These are phyloP conservation scores for Vaccinium myrtillus DNA, from an alignment of 148 eudicot species.

Conservation along the genomic window DNA sequence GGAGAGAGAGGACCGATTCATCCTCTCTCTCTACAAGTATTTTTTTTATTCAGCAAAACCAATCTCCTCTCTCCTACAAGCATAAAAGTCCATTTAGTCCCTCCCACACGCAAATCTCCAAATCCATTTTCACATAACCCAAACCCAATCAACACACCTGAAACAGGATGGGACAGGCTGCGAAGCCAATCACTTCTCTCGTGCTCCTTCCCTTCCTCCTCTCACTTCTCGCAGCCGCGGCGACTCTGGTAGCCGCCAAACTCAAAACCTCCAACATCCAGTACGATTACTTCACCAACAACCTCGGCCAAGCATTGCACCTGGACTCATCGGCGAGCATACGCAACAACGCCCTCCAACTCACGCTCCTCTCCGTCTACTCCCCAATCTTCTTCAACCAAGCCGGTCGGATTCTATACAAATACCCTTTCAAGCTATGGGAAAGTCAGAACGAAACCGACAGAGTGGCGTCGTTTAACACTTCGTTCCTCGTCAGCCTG, in stretches of 20 bases:
- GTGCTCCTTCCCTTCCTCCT: neutral
- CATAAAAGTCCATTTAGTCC: too few relatives aligned
- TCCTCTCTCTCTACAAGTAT: too few relatives aligned
- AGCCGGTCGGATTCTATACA: constrained; percentile 43
- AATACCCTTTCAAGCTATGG: constrained; percentile 30
- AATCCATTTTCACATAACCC: neutral
- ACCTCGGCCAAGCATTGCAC: too few relatives aligned
- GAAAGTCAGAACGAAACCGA: neutral
- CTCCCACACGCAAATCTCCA: neutral
- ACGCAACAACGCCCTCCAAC: constrained; percentile 10
- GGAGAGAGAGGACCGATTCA: too few relatives aligned
- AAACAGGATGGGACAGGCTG: neutral
- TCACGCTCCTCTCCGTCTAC: too few relatives aligned
- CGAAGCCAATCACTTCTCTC: constrained; percentile 5
- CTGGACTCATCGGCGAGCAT: too few relatives aligned
- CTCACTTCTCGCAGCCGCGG: neutral
- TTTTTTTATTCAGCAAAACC: too few relatives aligned
- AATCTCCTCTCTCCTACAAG: too few relatives aligned
- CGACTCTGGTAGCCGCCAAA: constrained; percentile 2
- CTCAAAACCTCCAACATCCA: neutral
- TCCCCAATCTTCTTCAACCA: constrained; percentile 13
- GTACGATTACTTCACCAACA: constrained; percentile 42
- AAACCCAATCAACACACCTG: neutral
- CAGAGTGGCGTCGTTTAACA: constrained; percentile 52
- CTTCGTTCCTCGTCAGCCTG: constrained; percentile 55